These are phyloP conservation scores for Microcyclospora pomicola DNA, from an alignment of 2,329 filamentous ascomycete species.

Conservation along the genomic window DNA sequence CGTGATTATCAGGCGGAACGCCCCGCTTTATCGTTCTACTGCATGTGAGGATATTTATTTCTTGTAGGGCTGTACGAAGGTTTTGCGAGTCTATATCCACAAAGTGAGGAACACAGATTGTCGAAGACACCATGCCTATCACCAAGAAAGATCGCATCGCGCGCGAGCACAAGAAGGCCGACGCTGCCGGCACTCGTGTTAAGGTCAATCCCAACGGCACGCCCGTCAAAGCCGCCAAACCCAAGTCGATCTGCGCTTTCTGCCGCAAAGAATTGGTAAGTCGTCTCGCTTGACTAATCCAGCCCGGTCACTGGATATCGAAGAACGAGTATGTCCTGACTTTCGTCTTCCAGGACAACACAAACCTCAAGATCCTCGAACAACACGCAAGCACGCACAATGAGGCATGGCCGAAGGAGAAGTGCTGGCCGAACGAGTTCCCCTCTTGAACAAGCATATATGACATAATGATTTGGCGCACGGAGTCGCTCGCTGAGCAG, in stretches of 20 bases:
- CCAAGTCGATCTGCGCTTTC: conserved; percentile 29
- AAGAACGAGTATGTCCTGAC: background rate
- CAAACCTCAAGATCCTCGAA: conserved; percentile 38
- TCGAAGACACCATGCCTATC: conserved; percentile 29
- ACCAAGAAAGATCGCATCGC: conserved; percentile 39
- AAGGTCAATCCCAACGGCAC: conserved; percentile 39
- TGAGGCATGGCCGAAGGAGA: conserved; percentile 42
- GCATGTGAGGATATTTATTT: no score
- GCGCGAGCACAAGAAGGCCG: conserved; percentile 43
- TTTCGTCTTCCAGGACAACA: conserved; percentile 26
- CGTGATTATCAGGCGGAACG: no score
- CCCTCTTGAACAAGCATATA: background rate
- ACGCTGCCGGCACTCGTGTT: conserved; percentile 40
- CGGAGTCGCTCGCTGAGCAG: no score
- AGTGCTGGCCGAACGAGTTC: conserved; percentile 44
- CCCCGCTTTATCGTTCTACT: no score
- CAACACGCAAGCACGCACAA: conserved; percentile 41
- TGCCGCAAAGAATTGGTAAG: conserved; percentile 19
- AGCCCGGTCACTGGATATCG: background rate
- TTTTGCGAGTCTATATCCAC: no score
- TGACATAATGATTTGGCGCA: no score
- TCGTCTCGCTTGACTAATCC: background rate
- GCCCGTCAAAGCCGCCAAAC: conserved; percentile 41
- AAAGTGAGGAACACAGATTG: no score
- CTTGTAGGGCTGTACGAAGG: no score